A percentile compares a stretch with the other conserved stretches of the same genome.
Conservation (phyloP, 768 basidiomycete species). For the Rhizopogon salebrosus region DNA sequence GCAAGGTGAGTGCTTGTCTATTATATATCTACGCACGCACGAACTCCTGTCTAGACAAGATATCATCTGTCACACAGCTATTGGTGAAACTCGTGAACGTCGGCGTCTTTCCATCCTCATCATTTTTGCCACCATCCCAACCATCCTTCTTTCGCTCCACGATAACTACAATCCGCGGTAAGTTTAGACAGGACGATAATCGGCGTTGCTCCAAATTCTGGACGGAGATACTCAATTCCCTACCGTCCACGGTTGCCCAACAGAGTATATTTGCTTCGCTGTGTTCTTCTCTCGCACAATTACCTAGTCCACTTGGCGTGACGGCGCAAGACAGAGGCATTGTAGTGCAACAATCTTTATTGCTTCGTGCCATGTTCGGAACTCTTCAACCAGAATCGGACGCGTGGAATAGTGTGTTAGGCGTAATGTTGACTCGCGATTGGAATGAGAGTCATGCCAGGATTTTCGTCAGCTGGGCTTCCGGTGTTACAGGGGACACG, state of each 20-base stretch:
- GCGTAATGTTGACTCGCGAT: conserved; percentile 47
- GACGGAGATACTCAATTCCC: no score
- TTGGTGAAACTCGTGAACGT: conserved; percentile 63
- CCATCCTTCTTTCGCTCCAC: conserved; percentile 63
- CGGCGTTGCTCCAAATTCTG: no score
- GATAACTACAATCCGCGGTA: conserved; percentile 43
- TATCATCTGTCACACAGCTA: conserved; percentile 46
- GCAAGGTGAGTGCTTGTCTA: conserved; percentile 35
- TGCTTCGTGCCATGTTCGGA: conserved; percentile 56
- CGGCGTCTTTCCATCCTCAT: conserved; percentile 55
- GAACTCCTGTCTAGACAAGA: conserved; percentile 28
- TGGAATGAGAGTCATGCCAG: conserved; percentile 60
- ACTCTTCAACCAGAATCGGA: conserved; percentile 36
- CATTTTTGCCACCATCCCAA: conserved; percentile 50
- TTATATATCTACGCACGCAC: conserved; percentile 6
- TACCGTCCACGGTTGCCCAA: conserved; percentile 28
- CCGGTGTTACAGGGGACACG: conserved; percentile 33
- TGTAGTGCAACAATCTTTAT: conserved; percentile 47
- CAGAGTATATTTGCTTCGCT: conserved; percentile 58
- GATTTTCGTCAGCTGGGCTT: conserved; percentile 69
- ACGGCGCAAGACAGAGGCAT: conserved; percentile 32
- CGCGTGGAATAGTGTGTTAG: conserved; percentile 42
- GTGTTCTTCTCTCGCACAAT: conserved; percentile 39
- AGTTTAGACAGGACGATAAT: conserved; percentile 16
- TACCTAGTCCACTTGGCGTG: conserved; percentile 26